Evolutionary conservation across 352 stramenopile genomes (phyloP), one percentile per base, ranked within the genome.

Genomic region (Labyrinthula sp.): DNA sequence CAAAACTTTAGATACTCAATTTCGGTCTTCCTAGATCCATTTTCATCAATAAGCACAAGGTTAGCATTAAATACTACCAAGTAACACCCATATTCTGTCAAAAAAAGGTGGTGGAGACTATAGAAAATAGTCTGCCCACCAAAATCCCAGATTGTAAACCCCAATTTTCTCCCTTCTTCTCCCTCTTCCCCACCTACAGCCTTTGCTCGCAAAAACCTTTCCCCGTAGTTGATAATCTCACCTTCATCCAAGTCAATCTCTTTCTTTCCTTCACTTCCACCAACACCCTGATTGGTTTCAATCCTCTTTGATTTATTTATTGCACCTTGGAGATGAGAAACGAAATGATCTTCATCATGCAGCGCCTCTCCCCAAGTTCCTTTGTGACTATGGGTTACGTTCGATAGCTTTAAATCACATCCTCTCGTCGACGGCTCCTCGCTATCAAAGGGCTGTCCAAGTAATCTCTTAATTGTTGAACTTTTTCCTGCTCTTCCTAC

Each of bases 91-190:
- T 47, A n/a, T 12, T 48, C 4, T 3, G 4, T 47, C 4, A 47
- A 34, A 15, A 47, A 47, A 12, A 47, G 41, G 31, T 47, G 40
- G 21, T 47, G 40, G 12, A 47, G 40, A 14, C 27, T 34, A 15
- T 48, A 47, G 14, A 47, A 47, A 26, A 47, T 34, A 26, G 41
- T 34, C 5, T 47, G 35, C 4, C 40, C 40, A 17, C 40, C 40
- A 21, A 48, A 47, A 34, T 47, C 40, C 40, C 40, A 47, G 15
- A 47, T 47, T 3, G 40, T 25, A 21, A 47, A 47, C 27, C 40
- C n/a, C n/a, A n/a, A n/a, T n/a, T n/a, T n/a, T n/a, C n/a, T n/a
- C n/a, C n/a, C n/a, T n/a, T n/a, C n/a, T n/a, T n/a, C n/a, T n/a
- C n/a, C n/a, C n/a, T n/a, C n/a, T n/a, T n/a, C n/a, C n/a, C n/a